Base-by-base conservation (phyloP, 2,329 filamentous ascomycete genomes). In the Boeremia lycopersici region DNA sequence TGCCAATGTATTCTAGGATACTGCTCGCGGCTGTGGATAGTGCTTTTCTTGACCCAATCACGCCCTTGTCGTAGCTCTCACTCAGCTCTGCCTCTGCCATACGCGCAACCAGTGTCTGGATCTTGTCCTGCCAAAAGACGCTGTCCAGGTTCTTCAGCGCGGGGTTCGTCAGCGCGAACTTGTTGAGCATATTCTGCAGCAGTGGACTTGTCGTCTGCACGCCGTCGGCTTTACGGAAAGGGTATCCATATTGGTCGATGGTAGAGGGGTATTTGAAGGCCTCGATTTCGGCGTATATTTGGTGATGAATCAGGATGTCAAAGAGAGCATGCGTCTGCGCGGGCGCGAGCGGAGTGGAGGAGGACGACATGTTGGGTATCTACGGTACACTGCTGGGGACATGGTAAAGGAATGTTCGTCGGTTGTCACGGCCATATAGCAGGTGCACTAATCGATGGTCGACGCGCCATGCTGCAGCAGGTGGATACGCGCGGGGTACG, bases 1-100 rank as follows among this genome's bases (percentile, higher is more conserved):
- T 78, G 0, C 84, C 85, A 11, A 89, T 77, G 67, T 87, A 86
- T 74, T 92, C 90, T 48, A 90, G 79, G 52, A 93, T 73, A 6
- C 85, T 84, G 31, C 88, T 88, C 9, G 86, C 81, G 0, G 87
- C 89, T 6, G 90, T 91, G 0, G 89, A 85, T 43, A 93, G 75
- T 17, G 88, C 89, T 76, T 91, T 92, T 46, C 90, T 81, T 55
- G 87, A 86, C 0, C 90, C 90, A 61, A 93, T 76, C 0, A 85
- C 81, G 12, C 88, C 89, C 73, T 91, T 91, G 71, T 93, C 90
- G 67, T 92, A 93, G 70, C 88, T 91, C 72, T 93, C 90, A 1
- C 88, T 91, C 29, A 93, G 77, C 45, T 90, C 85, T 2, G 86
- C 88, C 29, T 86, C 82, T 8, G 82, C 86, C 48, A 93, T 62